phyloP scores from a whole-genome alignment of 176 grass and related monocot species.

The Oryza officinalis region DNA sequence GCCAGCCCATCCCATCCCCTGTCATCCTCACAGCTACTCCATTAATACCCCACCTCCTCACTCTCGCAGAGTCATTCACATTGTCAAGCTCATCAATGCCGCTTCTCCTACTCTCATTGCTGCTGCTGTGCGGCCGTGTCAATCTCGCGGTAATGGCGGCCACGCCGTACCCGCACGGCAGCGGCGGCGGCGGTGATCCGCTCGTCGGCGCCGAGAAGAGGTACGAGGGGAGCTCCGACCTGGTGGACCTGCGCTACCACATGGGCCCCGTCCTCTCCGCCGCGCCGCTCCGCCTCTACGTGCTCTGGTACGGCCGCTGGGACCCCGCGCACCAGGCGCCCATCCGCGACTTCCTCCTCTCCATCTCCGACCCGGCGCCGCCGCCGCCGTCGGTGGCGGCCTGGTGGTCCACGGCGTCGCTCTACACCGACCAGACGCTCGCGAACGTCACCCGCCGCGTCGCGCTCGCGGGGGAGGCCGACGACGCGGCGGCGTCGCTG shows the following conservation, averaged over 20 bases:
- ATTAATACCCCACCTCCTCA: conserved; percentile 14
- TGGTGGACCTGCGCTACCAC: conserved; percentile 71
- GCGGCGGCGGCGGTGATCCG: conserved; percentile 35
- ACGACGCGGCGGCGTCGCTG: conserved; percentile 43
- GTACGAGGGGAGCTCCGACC: conserved; percentile 73
- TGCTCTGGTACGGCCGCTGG: conserved; percentile 81
- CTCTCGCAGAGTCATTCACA: neutral
- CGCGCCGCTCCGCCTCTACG: conserved; percentile 56
- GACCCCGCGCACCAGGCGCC: conserved; percentile 49
- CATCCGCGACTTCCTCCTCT: conserved; percentile 70
- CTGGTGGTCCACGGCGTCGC: conserved; percentile 67
- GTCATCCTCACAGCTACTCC: neutral
- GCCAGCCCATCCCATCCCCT: neutral
- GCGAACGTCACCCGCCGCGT: conserved; percentile 53
- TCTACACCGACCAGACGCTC: conserved; percentile 73
- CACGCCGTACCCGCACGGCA: conserved; percentile 31
- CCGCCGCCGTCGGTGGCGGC: conserved; percentile 46
- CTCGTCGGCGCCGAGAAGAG: conserved; percentile 46
- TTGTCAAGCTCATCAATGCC: neutral
- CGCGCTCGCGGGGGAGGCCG: conserved; percentile 46
- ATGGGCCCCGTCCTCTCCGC: conserved; percentile 77
- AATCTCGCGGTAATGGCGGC: neutral
- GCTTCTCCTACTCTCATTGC: neutral
- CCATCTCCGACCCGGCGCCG: conserved; percentile 45
- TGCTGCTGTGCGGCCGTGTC: neutral